Conservation (phyloP, 345 rosid genomes). For the Eucalyptus viminalis region DNA sequence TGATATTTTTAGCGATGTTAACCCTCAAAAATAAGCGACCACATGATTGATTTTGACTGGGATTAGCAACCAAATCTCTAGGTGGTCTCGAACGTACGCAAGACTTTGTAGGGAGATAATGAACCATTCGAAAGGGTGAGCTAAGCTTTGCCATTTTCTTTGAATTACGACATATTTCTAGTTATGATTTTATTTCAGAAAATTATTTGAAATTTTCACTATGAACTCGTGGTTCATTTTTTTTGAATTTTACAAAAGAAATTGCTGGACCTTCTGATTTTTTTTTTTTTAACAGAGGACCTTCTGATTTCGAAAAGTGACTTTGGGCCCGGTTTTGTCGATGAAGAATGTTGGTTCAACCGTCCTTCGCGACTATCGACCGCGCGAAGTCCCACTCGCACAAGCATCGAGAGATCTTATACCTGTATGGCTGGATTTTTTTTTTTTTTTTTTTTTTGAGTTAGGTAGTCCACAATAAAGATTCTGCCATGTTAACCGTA, state of each 20-base stretch:
- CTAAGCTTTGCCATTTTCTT: background rate
- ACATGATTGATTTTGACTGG: accelerated
- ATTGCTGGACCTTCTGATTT: background rate
- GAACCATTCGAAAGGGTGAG: background rate
- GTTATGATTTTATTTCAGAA: background rate
- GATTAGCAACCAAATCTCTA: background rate
- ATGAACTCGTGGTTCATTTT: background rate
- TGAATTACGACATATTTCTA: background rate
- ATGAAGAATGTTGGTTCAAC: background rate
- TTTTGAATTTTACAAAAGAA: background rate
- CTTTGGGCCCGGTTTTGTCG: background rate
- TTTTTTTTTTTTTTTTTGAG: too few relatives aligned
- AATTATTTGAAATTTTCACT: background rate
- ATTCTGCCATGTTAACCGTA: background rate
- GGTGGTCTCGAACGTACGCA: background rate
- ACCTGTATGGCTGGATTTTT: background rate
- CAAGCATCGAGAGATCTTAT: background rate
- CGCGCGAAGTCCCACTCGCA: background rate
- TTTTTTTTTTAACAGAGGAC: background rate
- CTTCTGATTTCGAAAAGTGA: background rate
- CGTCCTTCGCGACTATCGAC: background rate
- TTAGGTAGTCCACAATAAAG: background rate
- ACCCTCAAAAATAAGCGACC: accelerated
- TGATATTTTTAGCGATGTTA: too few relatives aligned
- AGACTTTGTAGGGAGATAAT: background rate